Conservation (phyloP, 2,329 filamentous ascomycete species). For the Nemania diffusa region DNA sequence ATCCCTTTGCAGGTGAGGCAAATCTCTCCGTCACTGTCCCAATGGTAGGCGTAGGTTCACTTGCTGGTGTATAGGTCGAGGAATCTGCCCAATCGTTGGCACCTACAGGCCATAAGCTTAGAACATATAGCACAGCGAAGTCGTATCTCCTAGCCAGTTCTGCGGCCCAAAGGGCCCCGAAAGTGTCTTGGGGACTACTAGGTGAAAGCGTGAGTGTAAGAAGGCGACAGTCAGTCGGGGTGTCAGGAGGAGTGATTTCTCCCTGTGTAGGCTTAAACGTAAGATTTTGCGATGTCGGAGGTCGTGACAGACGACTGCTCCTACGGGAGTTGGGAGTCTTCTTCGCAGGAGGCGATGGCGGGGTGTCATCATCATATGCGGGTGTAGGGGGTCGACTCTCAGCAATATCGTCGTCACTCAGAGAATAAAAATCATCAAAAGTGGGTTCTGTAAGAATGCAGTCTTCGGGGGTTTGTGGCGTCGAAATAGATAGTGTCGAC, state of each 20-base stretch:
- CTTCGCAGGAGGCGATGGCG: conserved; percentile 46
- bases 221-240: conserved; percentile 48
- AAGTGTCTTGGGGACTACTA: conserved; percentile 56
- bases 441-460: conserved; percentile 61
- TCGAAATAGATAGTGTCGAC: conserved; percentile 44
- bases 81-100: conserved; percentile 30
- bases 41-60: background rate
- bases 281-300: conserved; percentile 16
- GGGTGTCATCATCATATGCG: conserved; percentile 32
- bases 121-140: conserved; percentile 68
- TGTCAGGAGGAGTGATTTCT: conserved; percentile 45
- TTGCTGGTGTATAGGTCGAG: conserved; percentile 22
- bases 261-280: conserved; percentile 28
- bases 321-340: conserved; percentile 16
- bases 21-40: background rate
- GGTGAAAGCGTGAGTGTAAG: conserved; percentile 59
- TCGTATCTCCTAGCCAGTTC: conserved; percentile 66
- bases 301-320: conserved; percentile 14
- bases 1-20: background rate
- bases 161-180: conserved; percentile 65
- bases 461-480: conserved; percentile 44
- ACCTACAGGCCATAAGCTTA: conserved; percentile 65
- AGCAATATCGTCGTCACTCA: conserved; percentile 69
- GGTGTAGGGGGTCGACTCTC: conserved; percentile 52
- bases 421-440: conserved; percentile 63